Evolutionary conservation across 73 alveolate genomes (phyloP), one percentile per base, ranked within the genome.

Genomic region (Tetrahymena thermophila): DNA sequence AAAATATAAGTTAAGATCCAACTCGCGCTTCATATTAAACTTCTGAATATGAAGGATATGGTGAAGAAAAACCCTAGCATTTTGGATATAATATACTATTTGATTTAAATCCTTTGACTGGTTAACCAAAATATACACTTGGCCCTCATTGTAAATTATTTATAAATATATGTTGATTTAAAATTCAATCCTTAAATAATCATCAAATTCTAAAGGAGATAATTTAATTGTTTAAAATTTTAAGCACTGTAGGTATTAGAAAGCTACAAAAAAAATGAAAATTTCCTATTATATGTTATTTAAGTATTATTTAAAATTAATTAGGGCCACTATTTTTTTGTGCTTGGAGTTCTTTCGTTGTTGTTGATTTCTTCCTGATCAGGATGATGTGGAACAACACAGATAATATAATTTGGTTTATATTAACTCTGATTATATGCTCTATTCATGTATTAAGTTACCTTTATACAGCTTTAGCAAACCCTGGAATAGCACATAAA

Each of bases 401-500:
- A 4, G 89, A 71, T 34, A 71, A 71, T 71, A 71, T 71, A 7
- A 11, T 71, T 19, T 71, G 89, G 89, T n/a, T 71, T 28, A 28
- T 71, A 4, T 31, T 71, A 28, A 71, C 95, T 23, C 43, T 85
- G n/a, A 17, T 95, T 40, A 37, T 95, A 43, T 93, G 95, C 38
- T 58, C 35, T 28, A 21, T 95, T 10, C 84, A 95, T 55, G 56
- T 95, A 84, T 7, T 95, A 17, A 85, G 95, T 25, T 95, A 95
- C 16, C 93, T 95, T 71, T 56, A 85, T 19, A 89, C 95, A 43
- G 97, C 97, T 9, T 94, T 95, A 31, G 71, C 40, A 19, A 95
- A 95, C 89, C 97, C 97, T 16, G 97, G 97, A 3, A 85, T 95
- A 4, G 97, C 94, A 3, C 93, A 94, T 23, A 57, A 93, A 71